These are phyloP conservation scores for Conticribra weissflogii DNA, from an alignment of 108 stramenopile species.

Conservation along the genomic window DNA sequence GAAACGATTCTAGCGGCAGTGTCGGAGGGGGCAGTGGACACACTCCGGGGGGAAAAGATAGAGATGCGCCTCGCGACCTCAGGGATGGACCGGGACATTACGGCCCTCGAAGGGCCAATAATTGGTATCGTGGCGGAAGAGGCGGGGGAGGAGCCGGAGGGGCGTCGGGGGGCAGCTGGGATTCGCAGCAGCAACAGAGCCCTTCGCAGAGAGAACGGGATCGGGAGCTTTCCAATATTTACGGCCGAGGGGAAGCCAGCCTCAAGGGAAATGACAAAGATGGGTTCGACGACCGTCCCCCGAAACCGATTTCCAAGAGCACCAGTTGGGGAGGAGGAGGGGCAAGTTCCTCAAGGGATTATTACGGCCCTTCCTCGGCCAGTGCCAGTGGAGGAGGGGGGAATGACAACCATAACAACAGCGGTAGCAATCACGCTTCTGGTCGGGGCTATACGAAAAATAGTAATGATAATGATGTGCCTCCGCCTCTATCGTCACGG, in stretches of 20 bases:
- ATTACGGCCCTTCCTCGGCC: not conserved
- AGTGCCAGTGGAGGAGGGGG: not conserved
- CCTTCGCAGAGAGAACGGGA: not conserved
- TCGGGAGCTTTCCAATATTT: not conserved
- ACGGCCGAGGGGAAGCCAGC: not conserved
- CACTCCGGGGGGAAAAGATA: no score
- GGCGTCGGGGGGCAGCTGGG: not conserved
- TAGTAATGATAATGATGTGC: not conserved
- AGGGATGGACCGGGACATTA: no score
- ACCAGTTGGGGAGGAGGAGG: not conserved
- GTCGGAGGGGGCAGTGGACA: no score
- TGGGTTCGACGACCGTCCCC: no score
- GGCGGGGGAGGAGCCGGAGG: not conserved
- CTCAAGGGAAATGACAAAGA: no score
- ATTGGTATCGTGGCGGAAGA: not conserved
- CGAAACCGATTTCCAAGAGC: not conserved
- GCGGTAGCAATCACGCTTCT: not conserved
- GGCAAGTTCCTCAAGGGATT: not conserved
- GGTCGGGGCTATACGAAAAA: not conserved
- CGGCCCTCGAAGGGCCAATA: not conserved
- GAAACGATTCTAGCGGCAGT: no score
- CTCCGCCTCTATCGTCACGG: not conserved
- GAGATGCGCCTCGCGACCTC: no score
- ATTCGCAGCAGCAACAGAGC: not conserved
- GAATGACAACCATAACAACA: not conserved